A percentile compares a stretch with the other conserved stretches of the same genome.
These are phyloP conservation scores for Haematococcus lacustris DNA, from an alignment of 139 green algal species.

Conservation along the genomic window DNA sequence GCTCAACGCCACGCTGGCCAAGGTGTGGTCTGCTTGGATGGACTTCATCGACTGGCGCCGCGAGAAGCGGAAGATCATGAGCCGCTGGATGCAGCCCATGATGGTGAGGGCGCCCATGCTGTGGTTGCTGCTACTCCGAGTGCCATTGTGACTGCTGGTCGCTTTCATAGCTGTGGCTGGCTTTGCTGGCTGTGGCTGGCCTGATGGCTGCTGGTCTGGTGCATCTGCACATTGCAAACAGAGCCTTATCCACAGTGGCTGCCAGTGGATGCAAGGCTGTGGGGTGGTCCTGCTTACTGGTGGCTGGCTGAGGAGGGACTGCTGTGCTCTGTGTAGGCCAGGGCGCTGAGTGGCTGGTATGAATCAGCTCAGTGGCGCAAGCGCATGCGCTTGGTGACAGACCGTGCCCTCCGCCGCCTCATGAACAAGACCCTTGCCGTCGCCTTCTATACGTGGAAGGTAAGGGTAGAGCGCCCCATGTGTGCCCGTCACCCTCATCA, in stretches of 20 bases:
- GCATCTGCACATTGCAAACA: too few relatives aligned
- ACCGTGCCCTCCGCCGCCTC: slow-evolving; percentile 17
- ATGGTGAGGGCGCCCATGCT: background rate
- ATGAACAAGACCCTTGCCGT: slow-evolving; percentile 9
- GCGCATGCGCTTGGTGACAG: slow-evolving; percentile 32
- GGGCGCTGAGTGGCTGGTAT: slow-evolving; percentile 34
- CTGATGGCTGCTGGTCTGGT: too few relatives aligned
- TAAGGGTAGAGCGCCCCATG: background rate
- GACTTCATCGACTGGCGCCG: slow-evolving; percentile 19
- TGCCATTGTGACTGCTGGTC: background rate
- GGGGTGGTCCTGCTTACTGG: too few relatives aligned
- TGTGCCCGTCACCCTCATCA: too few relatives aligned
- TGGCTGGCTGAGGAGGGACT: too few relatives aligned
- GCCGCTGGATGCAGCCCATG: slow-evolving; percentile 34
- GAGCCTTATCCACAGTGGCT: too few relatives aligned
- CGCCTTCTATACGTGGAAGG: slow-evolving; percentile 37
- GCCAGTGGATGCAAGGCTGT: too few relatives aligned
- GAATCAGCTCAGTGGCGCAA: slow-evolving; percentile 27
- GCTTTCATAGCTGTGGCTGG: background rate
- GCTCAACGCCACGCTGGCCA: slow-evolving; percentile 19
- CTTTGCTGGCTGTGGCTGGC: background rate
- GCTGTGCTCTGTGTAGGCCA: background rate
- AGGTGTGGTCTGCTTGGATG: slow-evolving; percentile 34
- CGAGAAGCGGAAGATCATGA: slow-evolving; percentile 29
- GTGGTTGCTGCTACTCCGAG: background rate